Percentiles rank a stretch among this genome's conserved stretches.
Conservation (phyloP, 108 stramenopile species). For the Pseudonitzschia pungens region DNA sequence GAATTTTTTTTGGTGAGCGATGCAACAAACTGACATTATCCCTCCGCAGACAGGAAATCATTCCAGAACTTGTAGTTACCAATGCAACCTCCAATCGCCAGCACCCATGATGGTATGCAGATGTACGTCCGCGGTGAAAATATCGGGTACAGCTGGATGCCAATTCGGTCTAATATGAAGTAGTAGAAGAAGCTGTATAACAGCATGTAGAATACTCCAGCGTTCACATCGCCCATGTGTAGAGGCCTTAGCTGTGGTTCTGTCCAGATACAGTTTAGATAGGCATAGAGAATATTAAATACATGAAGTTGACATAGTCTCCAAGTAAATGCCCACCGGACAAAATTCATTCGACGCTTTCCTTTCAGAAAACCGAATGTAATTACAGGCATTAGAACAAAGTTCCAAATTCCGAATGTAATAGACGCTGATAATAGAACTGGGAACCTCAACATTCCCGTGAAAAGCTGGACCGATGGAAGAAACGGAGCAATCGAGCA, state of each 20-base stretch:
- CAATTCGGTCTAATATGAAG: slow-evolving; percentile 77
- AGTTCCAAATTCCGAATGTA: slow-evolving; percentile 81
- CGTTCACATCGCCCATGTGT: slow-evolving; percentile 57
- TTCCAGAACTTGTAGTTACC: slow-evolving; percentile 28
- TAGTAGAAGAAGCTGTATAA: slow-evolving; percentile 63
- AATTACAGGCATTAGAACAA: slow-evolving; percentile 70
- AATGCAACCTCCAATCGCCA: slow-evolving; percentile 36
- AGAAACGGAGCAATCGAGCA: slow-evolving; percentile 51
- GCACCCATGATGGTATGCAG: slow-evolving; percentile 33
- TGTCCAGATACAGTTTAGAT: slow-evolving; percentile 44
- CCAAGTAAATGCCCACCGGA: slow-evolving; percentile 59
- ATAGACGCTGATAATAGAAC: slow-evolving; percentile 59
- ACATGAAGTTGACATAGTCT: slow-evolving; percentile 72
- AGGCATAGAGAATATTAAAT: slow-evolving; percentile 63
- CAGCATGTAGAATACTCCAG: slow-evolving; percentile 39
- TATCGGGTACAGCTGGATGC: slow-evolving; percentile 80
- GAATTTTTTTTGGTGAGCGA: too few species aligned
- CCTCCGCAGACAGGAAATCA: neutral
- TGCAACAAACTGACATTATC: neutral
- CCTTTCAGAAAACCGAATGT: slow-evolving; percentile 41
- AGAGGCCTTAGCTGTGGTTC: slow-evolving; percentile 38
- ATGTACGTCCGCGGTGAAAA: slow-evolving; percentile 61
- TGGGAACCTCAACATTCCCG: slow-evolving; percentile 63
- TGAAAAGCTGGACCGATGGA: slow-evolving; percentile 33
- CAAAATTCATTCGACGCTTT: slow-evolving; percentile 47